These are phyloP conservation scores for Gleditsia sinensis DNA, from an alignment of 306 rosid genomes.

Conservation along the genomic window DNA sequence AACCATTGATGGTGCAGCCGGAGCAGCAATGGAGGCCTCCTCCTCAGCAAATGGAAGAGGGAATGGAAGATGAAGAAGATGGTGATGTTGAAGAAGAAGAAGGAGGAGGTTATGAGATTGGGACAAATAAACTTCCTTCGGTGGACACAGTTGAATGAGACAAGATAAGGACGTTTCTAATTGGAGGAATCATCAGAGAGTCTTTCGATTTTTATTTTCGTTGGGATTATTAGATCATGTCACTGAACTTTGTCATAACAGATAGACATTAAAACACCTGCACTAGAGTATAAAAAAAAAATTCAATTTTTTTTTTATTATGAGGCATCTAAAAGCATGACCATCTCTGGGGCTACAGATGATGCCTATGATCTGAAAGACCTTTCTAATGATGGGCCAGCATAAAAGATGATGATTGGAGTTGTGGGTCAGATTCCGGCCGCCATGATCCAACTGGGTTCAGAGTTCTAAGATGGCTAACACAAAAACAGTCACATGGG, in stretches of 20 bases:
- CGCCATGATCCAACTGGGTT: conserved; percentile 42
- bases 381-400: conserved; percentile 44
- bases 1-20: conserved; percentile 81
- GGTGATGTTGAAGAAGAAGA: conserved; percentile 31
- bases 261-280: conserved; percentile 24
- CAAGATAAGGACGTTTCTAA: conserved; percentile 44
- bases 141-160: conserved; percentile 67
- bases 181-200: conserved; percentile 34
- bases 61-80: conserved; percentile 5
- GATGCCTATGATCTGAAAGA: conserved; percentile 40
- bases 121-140: conserved; percentile 51
- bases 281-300: conserved; percentile 17
- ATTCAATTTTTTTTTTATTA: conserved; percentile 35
- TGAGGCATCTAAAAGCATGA: conserved; percentile 6
- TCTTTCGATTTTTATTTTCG: conserved; percentile 8
- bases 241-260: conserved; percentile 36
- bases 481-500: conserved; percentile 50
- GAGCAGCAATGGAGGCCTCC: conserved; percentile 91
- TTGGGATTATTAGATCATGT: conserved; percentile 33
- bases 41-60: conserved; percentile 7
- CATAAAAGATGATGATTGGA: conserved; percentile 51
- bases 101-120: conserved; percentile 47
- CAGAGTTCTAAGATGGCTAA: conserved; percentile 29
- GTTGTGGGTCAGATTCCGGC: conserved; percentile 54
- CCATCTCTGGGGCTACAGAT: conserved; percentile 28